These are phyloP conservation scores for Luffa acutangula DNA, from an alignment of 306 rosid genomes.

Conservation along the genomic window DNA sequence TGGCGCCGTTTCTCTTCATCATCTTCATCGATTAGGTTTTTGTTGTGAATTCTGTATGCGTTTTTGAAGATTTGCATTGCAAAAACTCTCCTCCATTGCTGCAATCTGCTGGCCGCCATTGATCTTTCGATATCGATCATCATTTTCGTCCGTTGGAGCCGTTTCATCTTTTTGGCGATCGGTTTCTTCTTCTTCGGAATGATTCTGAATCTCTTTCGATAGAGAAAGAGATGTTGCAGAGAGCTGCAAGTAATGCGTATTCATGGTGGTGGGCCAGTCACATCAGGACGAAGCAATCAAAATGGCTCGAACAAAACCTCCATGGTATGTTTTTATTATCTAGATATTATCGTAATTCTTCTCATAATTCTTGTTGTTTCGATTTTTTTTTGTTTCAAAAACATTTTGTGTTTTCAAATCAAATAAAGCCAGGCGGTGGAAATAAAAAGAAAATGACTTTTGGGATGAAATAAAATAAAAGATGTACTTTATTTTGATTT, in stretches of 20 bases:
- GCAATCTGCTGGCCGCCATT: not conserved
- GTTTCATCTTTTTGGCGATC: not conserved
- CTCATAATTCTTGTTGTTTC: too few species aligned
- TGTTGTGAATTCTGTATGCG: not conserved
- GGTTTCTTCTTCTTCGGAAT: not conserved
- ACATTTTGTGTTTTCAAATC: too few species aligned
- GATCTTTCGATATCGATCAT: not conserved
- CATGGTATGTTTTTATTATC: slow-evolving; percentile 60
- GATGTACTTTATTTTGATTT: too few species aligned
- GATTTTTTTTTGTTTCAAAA: too few species aligned
- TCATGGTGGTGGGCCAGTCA: slow-evolving; percentile 99
- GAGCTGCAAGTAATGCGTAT: slow-evolving; percentile 91
- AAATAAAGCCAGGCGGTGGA: too few species aligned
- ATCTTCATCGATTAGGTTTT: not conserved
- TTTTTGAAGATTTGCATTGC: not conserved
- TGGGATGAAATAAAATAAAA: too few species aligned
- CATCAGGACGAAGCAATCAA: slow-evolving; percentile 93
- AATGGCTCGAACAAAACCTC: slow-evolving; percentile 92
- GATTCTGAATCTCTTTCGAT: slow-evolving; percentile 8
- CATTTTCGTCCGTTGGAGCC: not conserved
- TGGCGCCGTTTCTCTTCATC: not conserved
- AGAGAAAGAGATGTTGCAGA: slow-evolving; percentile 50
- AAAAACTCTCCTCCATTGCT: not conserved
- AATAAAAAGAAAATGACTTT: too few species aligned
- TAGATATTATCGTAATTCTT: too few species aligned